Evolutionary conservation across 2,329 filamentous ascomycete genomes (phyloP).

Genomic region (Ceratocystis cacaofunesta): DNA sequence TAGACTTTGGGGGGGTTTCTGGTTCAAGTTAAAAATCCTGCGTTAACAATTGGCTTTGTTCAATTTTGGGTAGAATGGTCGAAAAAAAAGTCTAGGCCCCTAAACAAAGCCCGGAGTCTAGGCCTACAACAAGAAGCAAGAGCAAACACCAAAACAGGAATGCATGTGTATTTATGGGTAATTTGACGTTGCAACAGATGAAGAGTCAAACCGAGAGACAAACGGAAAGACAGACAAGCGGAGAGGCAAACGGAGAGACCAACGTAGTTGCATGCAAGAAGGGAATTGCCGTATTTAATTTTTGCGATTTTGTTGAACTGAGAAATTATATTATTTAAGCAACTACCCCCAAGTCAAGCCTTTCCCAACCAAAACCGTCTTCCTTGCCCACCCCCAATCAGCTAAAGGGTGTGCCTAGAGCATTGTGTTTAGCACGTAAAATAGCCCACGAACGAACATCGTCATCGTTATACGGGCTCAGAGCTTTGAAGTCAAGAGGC

Average conservation of each 20-base stretch:
- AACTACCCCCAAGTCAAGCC: neutral
- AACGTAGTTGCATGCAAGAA: neutral
- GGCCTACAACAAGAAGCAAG: neutral
- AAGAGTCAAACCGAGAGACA: neutral
- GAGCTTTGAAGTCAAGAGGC: constrained; percentile 28
- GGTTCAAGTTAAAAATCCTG: neutral
- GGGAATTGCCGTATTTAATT: neutral
- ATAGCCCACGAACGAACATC: neutral
- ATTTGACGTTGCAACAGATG: neutral
- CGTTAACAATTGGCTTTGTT: neutral
- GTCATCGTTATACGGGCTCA: constrained; percentile 21
- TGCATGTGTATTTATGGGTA: too few relatives aligned
- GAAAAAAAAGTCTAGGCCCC: neutral
- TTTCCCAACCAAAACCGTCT: neutral
- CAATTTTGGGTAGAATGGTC: neutral
- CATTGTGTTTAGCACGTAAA: neutral
- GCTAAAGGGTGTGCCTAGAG: neutral
- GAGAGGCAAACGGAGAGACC: neutral
- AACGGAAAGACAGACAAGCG: neutral
- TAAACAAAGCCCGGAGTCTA: neutral
- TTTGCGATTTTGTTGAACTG: neutral
- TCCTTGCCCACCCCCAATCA: neutral
- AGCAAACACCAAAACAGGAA: too few relatives aligned
- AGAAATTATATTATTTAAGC: neutral
- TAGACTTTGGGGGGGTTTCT: neutral